Base-by-base conservation (phyloP, 225 moss, liverwort and hornwort genomes). In the Physcomitrium patens region DNA sequence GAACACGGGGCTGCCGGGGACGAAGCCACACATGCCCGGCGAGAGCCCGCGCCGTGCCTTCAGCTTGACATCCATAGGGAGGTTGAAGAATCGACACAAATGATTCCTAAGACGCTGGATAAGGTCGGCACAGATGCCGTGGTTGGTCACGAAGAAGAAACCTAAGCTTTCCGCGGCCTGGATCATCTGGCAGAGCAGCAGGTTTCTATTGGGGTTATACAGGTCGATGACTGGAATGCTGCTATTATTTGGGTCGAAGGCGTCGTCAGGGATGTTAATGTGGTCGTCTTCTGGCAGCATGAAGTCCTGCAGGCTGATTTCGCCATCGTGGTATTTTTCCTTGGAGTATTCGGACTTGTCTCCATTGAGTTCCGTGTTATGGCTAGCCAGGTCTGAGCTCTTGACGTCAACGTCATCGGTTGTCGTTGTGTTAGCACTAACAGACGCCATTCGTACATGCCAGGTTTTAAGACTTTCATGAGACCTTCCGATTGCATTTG, bases 321-420 rank as follows among this genome's bases (percentile, higher is more conserved):
- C 67, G 26, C 67, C 50, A 20, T 68, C n/a, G 67, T 26, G 22
- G 50, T 45, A 67, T 50, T 67, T 67, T 3, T 27, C 67, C 15
- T 48, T 51, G 46, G 67, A 26, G 51, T 49, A 68, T 47, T 68
- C 67, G 0, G 67, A 31, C 22, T 68, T 27, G 7, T 24, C 51
- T 22, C 51, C 67, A 27, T 68, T 50, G 9, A 28, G 22, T 9
- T 49, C 67, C 4, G 67, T 67, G 49, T 52, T 51, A 0, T 14
- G 7, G 67, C 14, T 68, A 3, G 67, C 47, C 3, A 68, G 51
- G 24, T 51, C 28, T 52, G 44, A 0, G 24, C 1, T n/a, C 58
- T 58, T 12, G 55, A 2, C 20, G n/a, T 16, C 17, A 8, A n/a
- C 52, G n/a, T 1, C 12, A 54, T 54, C 31, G 31, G 1, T 37